Evolutionary conservation across 768 basidiomycete species (phyloP), one percentile per base, ranked within the genome.

Genomic region (Rhodosporidiobolus sp.): DNA sequence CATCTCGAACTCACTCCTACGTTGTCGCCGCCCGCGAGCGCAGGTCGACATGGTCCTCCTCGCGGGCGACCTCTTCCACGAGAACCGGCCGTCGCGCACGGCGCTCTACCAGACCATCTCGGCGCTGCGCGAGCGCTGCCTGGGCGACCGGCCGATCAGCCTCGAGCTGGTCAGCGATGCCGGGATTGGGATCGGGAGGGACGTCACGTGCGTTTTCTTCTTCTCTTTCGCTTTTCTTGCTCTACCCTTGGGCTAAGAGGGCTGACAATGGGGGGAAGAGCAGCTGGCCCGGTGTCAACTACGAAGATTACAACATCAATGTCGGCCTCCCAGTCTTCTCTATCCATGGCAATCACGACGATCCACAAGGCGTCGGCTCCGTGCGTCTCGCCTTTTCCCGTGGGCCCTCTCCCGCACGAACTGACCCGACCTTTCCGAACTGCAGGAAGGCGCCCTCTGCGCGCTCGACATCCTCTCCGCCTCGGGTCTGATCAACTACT

Each of bases 311-410:
- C 3, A 98, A 99, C 80, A 84, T 97, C 67, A 99, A 99, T 80
- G 86, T 99, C 62, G 88, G 87, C 7, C 92, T 96, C n/a, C 96
- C 96, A 6, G 90, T 98, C 38, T 99, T 99, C 82, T 97, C 95
- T 0, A 98, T 99, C 63, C 96, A 99, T 78, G 96, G 96, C 54
- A 99, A 99, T 79, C 96, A 99, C 81, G 96, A 99, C 79, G 96
- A 99, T 78, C 96, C 96, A 46, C 96, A 98, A 82, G 96, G 96
- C 28, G 89, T 93, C 30, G 94, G 94, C 6, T 85, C 90, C 16
- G 94, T 93, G 77, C 72, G 91, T 82, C n/a, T n/a, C n/a, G n/a
- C 5, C 32, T 24, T 1, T 12, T 28, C 3, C 10, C n/a, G 24
- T 20, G 22, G 8, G 24, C 12, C 9, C 14, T n/a, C n/a, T n/a